phyloP scores from a whole-genome alignment of 345 rosid genomes.

The Aquilaria yunnanensis region DNA sequence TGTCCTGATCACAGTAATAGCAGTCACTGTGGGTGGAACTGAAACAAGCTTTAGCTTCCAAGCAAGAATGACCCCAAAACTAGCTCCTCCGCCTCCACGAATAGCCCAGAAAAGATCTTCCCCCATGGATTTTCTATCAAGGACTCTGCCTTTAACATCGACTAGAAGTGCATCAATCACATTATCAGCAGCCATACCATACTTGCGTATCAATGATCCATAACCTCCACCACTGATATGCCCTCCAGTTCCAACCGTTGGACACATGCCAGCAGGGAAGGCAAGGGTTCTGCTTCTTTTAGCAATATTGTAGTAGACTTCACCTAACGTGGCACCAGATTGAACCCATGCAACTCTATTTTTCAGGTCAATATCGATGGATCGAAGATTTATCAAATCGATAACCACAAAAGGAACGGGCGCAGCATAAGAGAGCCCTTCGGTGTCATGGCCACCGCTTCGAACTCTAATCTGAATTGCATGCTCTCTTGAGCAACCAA shows the following conservation, averaged over 20 bases:
- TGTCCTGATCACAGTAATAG: background rate
- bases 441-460: constrained; percentile 6
- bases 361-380: background rate
- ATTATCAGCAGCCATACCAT: constrained; percentile 5
- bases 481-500: background rate
- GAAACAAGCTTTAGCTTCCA: background rate
- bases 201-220: background rate
- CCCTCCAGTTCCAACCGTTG: background rate
- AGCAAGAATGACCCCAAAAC: constrained; percentile 3
- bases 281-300: constrained; percentile 1
- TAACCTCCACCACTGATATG: background rate
- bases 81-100: constrained; percentile 1
- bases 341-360: constrained; percentile 6
- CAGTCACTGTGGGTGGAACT: background rate
- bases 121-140: too few relatives aligned
- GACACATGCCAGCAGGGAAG: background rate
- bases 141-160: too few relatives aligned
- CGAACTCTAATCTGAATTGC: background rate
- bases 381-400: constrained; percentile 3
- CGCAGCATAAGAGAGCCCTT: constrained; percentile 6
- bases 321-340: background rate
- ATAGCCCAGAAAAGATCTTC: background rate
- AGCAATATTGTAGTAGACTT: constrained; percentile 1
- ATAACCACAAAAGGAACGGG: background rate
- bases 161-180: background rate